These are phyloP conservation scores for Erysimum cheiri DNA, from an alignment of 441 rosid species.

Conservation along the genomic window DNA sequence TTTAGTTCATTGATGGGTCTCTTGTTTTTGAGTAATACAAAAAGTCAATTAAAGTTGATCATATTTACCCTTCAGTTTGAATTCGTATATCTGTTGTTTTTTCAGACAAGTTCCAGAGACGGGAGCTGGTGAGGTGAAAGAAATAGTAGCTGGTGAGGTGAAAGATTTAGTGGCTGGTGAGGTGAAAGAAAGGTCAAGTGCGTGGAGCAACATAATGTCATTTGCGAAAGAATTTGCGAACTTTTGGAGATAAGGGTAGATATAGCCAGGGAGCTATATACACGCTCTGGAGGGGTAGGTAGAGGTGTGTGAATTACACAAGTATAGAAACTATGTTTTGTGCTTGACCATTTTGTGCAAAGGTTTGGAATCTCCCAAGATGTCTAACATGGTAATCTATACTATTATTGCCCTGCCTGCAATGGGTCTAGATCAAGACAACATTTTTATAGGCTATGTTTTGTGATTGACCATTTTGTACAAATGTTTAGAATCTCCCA, in stretches of 20 bases:
- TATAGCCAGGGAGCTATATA: slow-evolving; percentile 16
- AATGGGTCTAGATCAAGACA: not conserved
- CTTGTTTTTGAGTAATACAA: slow-evolving; percentile 6
- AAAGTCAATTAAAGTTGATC: slow-evolving; percentile 14
- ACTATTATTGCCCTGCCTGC: not conserved
- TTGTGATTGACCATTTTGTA: not conserved
- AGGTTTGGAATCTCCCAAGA: slow-evolving; percentile 2
- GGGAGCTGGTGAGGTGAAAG: slow-evolving; percentile 8
- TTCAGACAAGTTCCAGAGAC: slow-evolving; percentile 30
- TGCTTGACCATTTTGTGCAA: slow-evolving; percentile 19
- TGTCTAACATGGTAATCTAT: not conserved
- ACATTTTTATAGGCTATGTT: not conserved
- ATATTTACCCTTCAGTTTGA: not conserved
- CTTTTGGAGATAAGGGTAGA: slow-evolving; percentile 37
- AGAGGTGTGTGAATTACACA: not conserved
- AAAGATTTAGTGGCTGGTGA: not conserved
- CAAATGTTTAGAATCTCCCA: not conserved
- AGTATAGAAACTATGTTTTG: slow-evolving; percentile 25
- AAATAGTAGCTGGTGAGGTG: not conserved
- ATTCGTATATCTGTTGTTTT: slow-evolving; percentile 4
- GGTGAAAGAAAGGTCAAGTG: slow-evolving; percentile 20
- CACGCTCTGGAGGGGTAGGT: not conserved
- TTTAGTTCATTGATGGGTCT: slow-evolving; percentile 11
- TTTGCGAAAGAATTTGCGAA: slow-evolving; percentile 27
- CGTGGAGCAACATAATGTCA: slow-evolving; percentile 39